Evolutionary conservation across 1,284 basidiomycete genomes (phyloP).

Genomic region (Fistulinella cinereoalba): DNA sequence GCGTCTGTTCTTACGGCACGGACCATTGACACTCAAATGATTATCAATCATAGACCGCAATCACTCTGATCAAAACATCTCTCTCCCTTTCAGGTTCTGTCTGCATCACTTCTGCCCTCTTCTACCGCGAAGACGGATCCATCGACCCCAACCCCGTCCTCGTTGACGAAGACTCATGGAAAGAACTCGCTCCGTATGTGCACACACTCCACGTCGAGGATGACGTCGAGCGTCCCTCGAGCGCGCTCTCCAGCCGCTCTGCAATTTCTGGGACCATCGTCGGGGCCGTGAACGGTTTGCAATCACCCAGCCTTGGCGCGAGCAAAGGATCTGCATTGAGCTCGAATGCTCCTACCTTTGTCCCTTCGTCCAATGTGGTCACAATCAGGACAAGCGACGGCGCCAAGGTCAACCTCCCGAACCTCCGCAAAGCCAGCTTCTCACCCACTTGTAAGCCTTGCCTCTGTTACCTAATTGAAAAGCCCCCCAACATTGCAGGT

Average conservation of each 20-base stretch:
- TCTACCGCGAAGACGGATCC: slow-evolving; percentile 31
- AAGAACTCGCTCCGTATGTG: slow-evolving; percentile 31
- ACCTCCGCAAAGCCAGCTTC: slow-evolving; percentile 16
- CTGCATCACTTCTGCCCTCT: slow-evolving; percentile 20
- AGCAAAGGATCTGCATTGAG: slow-evolving; percentile 15
- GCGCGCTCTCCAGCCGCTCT: slow-evolving; percentile 5
- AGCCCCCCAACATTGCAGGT: slow-evolving; percentile 2
- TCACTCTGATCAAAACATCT: slow-evolving; percentile 26
- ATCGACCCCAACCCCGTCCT: slow-evolving; percentile 21
- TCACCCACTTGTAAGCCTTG: slow-evolving; percentile 23
- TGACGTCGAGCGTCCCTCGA: slow-evolving; percentile 19
- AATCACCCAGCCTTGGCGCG: not conserved
- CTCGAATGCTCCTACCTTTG: slow-evolving; percentile 24
- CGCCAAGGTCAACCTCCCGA: slow-evolving; percentile 10
- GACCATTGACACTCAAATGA: not conserved
- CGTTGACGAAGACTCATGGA: slow-evolving; percentile 34
- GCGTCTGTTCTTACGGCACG: not conserved
- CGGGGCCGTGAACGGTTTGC: not conserved
- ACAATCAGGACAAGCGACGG: slow-evolving; percentile 24
- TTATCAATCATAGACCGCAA: slow-evolving; percentile 23
- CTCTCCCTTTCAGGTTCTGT: slow-evolving; percentile 21
- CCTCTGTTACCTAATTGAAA: not conserved
- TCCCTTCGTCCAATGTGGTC: slow-evolving; percentile 17
- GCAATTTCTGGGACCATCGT: not conserved
- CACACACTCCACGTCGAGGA: slow-evolving; percentile 33